phyloP scores from a whole-genome alignment of 768 basidiomycete species.

The Cystobasidium onofrii region DNA sequence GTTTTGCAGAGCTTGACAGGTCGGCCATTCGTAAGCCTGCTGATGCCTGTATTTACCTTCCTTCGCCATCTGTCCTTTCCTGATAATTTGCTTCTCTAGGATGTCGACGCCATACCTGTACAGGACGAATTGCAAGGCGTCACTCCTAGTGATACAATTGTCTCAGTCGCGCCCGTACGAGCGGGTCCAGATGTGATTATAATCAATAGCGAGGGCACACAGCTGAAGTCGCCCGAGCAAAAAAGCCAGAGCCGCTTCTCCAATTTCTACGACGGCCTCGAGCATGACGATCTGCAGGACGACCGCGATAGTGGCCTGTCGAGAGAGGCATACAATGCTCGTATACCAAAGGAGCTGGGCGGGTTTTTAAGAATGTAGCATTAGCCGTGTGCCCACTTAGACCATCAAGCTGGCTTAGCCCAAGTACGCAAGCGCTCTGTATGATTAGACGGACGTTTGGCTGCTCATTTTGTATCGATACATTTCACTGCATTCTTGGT shows the following conservation, averaged over 20 bases:
- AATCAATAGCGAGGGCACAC: constrained; percentile 13
- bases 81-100: constrained; percentile 49
- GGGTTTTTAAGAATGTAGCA: constrained; percentile 23
- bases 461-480: constrained; percentile 4
- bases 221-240: constrained; percentile 21
- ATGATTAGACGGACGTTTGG: background rate
- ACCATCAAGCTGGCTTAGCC: background rate
- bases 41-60: too few relatives aligned
- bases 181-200: constrained; percentile 20
- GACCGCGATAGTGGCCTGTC: background rate
- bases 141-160: constrained; percentile 29
- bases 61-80: background rate
- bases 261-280: constrained; percentile 20
- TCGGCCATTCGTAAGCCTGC: constrained; percentile 6
- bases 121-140: constrained; percentile 31
- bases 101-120: constrained; percentile 46
- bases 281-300: background rate
- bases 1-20: constrained; percentile 49
- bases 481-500: constrained; percentile 8
- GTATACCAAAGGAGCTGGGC: constrained; percentile 14
- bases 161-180: constrained; percentile 21
- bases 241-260: constrained; percentile 12
- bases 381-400: background rate
- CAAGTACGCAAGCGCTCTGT: background rate
- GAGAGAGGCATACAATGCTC: background rate